Percentiles rank a stretch among this genome's conserved stretches.
Conservation (phyloP, 495 filamentous ascomycete genomes). For the Penicillium malachiteum region DNA sequence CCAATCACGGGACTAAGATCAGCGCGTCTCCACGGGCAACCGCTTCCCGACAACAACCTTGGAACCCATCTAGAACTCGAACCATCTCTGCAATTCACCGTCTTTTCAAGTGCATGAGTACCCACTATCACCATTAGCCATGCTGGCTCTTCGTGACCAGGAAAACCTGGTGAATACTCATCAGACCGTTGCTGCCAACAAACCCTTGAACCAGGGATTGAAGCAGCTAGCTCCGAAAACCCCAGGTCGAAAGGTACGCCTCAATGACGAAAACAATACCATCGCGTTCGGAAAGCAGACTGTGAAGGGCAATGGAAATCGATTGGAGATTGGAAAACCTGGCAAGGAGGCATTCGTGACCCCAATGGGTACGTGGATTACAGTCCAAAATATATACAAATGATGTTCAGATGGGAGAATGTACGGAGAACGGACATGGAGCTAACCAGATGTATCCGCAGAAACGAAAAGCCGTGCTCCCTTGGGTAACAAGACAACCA, state of each 20-base stretch:
- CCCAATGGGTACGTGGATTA: conserved; percentile 65
- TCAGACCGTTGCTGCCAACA: conserved; percentile 73
- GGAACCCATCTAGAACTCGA: conserved; percentile 3
- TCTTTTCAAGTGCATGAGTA: conserved; percentile 23
- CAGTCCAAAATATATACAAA: no score
- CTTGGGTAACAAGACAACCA: conserved; percentile 92
- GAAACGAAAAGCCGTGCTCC: conserved; percentile 73
- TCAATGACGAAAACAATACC: conserved; percentile 85
- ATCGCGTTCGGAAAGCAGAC: conserved; percentile 64
- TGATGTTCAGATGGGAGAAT: background rate
- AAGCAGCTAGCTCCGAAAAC: conserved; percentile 72
- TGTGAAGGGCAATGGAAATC: conserved; percentile 59
- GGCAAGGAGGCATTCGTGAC: conserved; percentile 74
- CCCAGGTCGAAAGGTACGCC: conserved; percentile 76
- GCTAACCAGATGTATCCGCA: conserved; percentile 35
- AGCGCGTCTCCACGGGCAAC: conserved; percentile 52
- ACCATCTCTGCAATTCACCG: conserved; percentile 2
- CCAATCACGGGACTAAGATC: conserved; percentile 28
- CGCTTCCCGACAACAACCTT: conserved; percentile 25
- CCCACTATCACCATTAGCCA: conserved; percentile 36
- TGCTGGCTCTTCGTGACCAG: conserved; percentile 84
- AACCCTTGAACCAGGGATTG: conserved; percentile 69
- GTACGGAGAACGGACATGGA: background rate
- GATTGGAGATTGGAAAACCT: conserved; percentile 62
- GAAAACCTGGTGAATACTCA: conserved; percentile 81